phyloP scores from a whole-genome alignment of 495 filamentous ascomycete species.

The Darksidea phi region DNA sequence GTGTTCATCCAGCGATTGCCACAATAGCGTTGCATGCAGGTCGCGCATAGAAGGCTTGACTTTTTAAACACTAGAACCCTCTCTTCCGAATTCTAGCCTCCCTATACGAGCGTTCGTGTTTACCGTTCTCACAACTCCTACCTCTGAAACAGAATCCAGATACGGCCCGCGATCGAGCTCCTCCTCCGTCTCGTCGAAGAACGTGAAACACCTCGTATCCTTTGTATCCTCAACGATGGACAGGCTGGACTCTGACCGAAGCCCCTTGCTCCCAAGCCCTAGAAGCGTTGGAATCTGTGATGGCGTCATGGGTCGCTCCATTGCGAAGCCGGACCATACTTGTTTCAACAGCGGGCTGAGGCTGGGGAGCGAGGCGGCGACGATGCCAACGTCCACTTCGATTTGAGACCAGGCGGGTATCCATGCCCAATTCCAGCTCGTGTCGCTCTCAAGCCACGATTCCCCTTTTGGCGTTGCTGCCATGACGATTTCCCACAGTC shows the following conservation, averaged over 20 bases:
- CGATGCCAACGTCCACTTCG: constrained; percentile 15
- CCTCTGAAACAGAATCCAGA: background rate
- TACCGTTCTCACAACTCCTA: background rate
- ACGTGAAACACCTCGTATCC: background rate
- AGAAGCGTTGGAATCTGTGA: background rate
- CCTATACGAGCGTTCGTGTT: background rate
- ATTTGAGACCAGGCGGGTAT: constrained; percentile 18
- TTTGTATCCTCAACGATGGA: background rate
- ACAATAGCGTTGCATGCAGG: too few species aligned
- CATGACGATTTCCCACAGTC: constrained; percentile 6
- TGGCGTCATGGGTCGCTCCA: background rate
- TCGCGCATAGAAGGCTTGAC: too few species aligned
- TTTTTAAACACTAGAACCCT: background rate
- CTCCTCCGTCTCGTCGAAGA: background rate
- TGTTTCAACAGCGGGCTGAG: constrained; percentile 16
- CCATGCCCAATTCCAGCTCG: constrained; percentile 18
- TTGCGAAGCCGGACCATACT: constrained; percentile 3
- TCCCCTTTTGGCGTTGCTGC: constrained; percentile 3
- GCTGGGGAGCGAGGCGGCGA: constrained; percentile 14
- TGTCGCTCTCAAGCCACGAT: constrained; percentile 11
- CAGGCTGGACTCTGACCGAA: background rate
- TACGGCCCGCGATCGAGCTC: background rate
- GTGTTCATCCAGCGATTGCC: too few species aligned
- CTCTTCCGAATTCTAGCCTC: background rate
- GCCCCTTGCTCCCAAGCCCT: background rate